Evolutionary conservation across 495 filamentous ascomycete genomes (phyloP), one percentile per base, ranked within the genome.

Genomic region (Tricharina praecox): DNA sequence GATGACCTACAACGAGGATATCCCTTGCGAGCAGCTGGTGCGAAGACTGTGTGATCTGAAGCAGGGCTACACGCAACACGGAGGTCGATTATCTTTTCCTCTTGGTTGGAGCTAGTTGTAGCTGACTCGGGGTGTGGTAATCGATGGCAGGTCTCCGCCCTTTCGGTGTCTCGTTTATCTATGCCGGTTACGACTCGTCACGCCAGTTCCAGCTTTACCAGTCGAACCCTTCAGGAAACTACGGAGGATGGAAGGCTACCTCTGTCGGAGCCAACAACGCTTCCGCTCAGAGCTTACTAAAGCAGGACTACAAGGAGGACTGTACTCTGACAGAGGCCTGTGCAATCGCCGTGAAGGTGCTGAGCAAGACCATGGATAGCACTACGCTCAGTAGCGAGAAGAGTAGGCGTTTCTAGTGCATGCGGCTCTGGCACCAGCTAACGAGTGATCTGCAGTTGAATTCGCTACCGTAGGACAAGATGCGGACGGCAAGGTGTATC

Each of bases 301-400:
- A 99, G 75, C 90, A 99, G 64, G 90, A 99, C 65, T 99, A 96
- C 68, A 93, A 96, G 73, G 90, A 96, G 67, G 85, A 95, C 53
- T 93, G 83, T 60, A 77, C 82, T 52, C 66, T 99, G 62, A 85
- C 93, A 71, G 88, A 96, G 70, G 90, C 90, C 4, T 96, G 90
- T 68, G 87, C 77, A 33, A 79, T 95, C 75, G 90, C 90, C 18
- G 87, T 99, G 56, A 99, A 99, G 76, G 90, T 96, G 46, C 68
- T 99, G 53, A 95, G 88, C 74, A 99, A 99, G 77, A 99, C 90
- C 3, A 99, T 99, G 92, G 90, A 99, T 66, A 88, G 85, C 34
- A 95, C 90, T 4, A 96, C 93, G 72, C 66, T 99, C 59, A 93
- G 84, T 72, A 94, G 86, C 60, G 87, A 96, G 71, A 99, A 99